Percentiles rank a stretch among this genome's conserved stretches.
phyloP scores from a whole-genome alignment of 331 rosid species.

The Phaseolus coccineus region DNA sequence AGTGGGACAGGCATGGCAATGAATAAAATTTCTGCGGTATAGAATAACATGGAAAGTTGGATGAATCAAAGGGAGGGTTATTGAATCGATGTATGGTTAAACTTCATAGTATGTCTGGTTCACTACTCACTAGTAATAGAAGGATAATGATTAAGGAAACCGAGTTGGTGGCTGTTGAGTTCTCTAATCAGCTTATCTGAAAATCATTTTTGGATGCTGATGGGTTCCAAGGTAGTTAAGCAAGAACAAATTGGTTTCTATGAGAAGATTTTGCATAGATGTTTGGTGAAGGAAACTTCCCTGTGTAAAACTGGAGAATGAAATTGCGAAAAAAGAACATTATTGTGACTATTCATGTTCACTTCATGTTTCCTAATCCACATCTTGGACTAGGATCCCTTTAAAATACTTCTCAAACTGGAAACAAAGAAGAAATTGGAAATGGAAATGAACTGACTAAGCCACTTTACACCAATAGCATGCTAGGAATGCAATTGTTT shows the following conservation, averaged over 20 bases:
- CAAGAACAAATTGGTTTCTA: slow-evolving; percentile 24
- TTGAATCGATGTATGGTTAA: neutral
- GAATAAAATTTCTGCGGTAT: neutral
- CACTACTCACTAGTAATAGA: neutral
- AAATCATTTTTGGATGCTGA: neutral
- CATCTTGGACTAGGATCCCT: too few relatives aligned
- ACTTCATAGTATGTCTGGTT: neutral
- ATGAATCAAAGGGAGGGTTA: slow-evolving; percentile 23
- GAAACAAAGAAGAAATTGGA: too few relatives aligned
- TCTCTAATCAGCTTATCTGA: slow-evolving; percentile 8
- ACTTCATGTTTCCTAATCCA: too few relatives aligned
- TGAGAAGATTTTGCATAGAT: neutral
- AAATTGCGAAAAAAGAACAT: too few relatives aligned
- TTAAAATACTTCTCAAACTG: too few relatives aligned
- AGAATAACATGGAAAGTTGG: slow-evolving; percentile 24
- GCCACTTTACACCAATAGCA: too few relatives aligned
- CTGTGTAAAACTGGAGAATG: slow-evolving; percentile 1
- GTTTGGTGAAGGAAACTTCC: slow-evolving; percentile 9
- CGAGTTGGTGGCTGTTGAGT: slow-evolving; percentile 22
- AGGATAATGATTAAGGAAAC: slow-evolving; percentile 10
- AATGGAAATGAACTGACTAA: too few relatives aligned
- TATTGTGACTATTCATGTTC: too few relatives aligned
- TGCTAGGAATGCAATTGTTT: too few relatives aligned
- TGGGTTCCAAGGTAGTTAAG: slow-evolving; percentile 10
- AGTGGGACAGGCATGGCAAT: neutral